Percentiles rank a stretch among this genome's conserved stretches.
Evolutionary conservation across 768 basidiomycete genomes (phyloP).

Genomic region (Macrolepiota fuliginosa): DNA sequence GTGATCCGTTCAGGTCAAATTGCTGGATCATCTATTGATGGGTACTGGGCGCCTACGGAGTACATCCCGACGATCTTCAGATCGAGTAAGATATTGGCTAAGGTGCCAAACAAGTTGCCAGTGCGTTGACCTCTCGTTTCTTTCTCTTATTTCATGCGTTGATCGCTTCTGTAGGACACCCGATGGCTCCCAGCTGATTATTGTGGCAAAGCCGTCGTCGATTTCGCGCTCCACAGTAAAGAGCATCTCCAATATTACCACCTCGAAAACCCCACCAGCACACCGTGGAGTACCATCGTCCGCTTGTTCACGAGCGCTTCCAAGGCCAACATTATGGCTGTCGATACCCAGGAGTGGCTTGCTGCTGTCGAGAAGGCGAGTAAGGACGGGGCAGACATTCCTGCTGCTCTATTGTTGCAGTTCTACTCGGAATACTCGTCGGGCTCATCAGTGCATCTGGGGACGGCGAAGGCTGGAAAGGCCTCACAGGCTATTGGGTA

Average conservation of each 20-base stretch:
- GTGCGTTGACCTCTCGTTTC: not conserved
- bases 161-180: not conserved
- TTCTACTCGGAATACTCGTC: constrained; percentile 7
- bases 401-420: constrained; percentile 4
- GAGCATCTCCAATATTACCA: constrained; percentile 8
- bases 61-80: constrained; percentile 11
- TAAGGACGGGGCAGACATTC: not conserved
- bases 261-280: constrained; percentile 13
- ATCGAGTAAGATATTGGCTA: constrained; percentile 8
- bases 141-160: too few relatives aligned
- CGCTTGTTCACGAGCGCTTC: not conserved
- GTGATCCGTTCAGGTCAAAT: constrained; percentile 13
- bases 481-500: constrained; percentile 5
- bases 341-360: constrained; percentile 10
- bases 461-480: not conserved
- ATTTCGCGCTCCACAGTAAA: constrained; percentile 7
- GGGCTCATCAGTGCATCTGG: not conserved
- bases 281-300: constrained; percentile 9
- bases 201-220: constrained; percentile 5
- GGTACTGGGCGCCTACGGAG: constrained; percentile 13
- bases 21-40: constrained; percentile 9
- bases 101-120: constrained; percentile 10
- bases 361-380: not conserved
- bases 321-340: not conserved
- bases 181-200: constrained; percentile 13